These are phyloP conservation scores for Ogataea saltuana DNA, from an alignment of 805 yeast species.

Conservation along the genomic window DNA sequence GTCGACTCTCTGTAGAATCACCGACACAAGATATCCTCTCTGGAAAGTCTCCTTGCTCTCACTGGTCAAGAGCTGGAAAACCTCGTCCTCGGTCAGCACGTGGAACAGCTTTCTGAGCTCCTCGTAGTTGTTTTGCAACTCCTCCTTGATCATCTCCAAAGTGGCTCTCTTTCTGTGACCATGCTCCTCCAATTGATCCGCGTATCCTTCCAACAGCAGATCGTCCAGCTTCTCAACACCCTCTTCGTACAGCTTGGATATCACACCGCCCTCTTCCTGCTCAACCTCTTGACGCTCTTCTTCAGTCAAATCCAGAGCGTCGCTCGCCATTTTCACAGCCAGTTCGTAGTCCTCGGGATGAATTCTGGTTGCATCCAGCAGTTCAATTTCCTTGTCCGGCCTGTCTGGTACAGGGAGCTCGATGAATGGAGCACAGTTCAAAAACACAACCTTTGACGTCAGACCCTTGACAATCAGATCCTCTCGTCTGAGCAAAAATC, in stretches of 20 bases:
- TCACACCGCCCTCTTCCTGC: conserved; percentile 75
- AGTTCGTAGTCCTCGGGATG: conserved; percentile 98
- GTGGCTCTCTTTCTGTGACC: conserved; percentile 77
- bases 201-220: conserved; percentile 86
- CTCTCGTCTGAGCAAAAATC: conserved; percentile 64
- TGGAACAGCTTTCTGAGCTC: conserved; percentile 80
- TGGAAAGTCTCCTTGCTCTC: conserved; percentile 72
- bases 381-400: conserved; percentile 64
- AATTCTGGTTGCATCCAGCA: conserved; percentile 90
- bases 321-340: conserved; percentile 97
- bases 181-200: conserved; percentile 81
- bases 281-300: conserved; percentile 79
- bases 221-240: conserved; percentile 79
- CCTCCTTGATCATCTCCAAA: conserved; percentile 80
- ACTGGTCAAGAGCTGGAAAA: conserved; percentile 88
- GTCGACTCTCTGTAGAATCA: conserved; percentile 65
- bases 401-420: conserved; percentile 67
- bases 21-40: conserved; percentile 73
- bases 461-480: conserved; percentile 82
- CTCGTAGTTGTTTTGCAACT: conserved; percentile 81
- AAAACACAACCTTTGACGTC: conserved; percentile 76
- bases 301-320: conserved; percentile 93
- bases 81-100: conserved; percentile 61
- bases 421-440: conserved; percentile 90
- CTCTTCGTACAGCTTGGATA: conserved; percentile 68